A percentile compares a stretch with the other conserved stretches of the same genome.
Conservation (phyloP, 345 rosid species). For the Aquilaria yunnanensis region DNA sequence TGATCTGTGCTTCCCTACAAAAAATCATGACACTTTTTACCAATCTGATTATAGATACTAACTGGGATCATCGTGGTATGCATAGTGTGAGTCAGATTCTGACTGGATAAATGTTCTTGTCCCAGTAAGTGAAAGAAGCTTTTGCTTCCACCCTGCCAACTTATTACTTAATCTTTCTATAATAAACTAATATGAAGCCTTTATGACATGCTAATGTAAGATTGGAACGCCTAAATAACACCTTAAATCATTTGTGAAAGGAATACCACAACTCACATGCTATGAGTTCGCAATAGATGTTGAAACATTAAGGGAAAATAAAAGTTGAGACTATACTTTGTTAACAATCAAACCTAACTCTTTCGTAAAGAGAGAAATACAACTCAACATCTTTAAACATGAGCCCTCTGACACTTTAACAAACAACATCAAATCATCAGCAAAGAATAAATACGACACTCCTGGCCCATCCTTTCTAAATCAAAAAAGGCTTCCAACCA, state of each 20-base stretch:
- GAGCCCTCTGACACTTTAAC: neutral
- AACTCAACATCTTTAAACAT: too few relatives aligned
- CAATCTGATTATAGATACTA: too few relatives aligned
- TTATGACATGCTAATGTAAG: neutral
- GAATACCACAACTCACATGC: neutral
- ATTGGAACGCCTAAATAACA: neutral
- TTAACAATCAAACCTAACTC: neutral
- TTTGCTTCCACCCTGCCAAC: too few relatives aligned
- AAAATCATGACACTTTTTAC: too few relatives aligned
- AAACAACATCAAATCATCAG: neutral
- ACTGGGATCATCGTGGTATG: neutral
- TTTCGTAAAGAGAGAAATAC: neutral
- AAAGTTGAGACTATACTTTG: neutral
- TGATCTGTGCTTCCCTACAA: too few relatives aligned
- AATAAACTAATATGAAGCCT: neutral
- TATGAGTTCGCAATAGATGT: neutral
- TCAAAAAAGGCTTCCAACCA: neutral
- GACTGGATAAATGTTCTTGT: neutral
- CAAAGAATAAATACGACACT: neutral
- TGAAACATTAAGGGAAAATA: neutral
- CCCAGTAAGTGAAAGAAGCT: neutral
- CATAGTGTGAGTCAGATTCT: neutral
- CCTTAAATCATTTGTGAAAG: neutral
- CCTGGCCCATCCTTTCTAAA: neutral
- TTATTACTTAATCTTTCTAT: neutral